These are phyloP conservation scores for Diaporthe batatas DNA, from an alignment of 2,329 filamentous ascomycete species.

Conservation along the genomic window DNA sequence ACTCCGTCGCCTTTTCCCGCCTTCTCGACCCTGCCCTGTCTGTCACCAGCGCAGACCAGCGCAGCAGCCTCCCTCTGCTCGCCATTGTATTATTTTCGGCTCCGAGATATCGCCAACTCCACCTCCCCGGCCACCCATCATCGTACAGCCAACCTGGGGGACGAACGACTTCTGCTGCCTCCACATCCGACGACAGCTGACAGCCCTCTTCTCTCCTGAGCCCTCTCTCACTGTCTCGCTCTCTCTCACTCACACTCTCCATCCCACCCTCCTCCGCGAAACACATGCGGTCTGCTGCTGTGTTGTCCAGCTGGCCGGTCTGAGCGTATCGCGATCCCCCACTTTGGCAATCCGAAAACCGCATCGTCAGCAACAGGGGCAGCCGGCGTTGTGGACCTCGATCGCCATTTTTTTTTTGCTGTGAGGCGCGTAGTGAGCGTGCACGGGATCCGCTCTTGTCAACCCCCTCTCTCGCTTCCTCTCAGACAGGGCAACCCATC, in stretches of 20 bases:
- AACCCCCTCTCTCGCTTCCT: conserved; percentile 35
- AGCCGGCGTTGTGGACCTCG: conserved; percentile 39
- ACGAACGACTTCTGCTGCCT: neutral
- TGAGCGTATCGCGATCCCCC: conserved; percentile 31
- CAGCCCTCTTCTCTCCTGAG: too few species aligned
- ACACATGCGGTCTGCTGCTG: neutral
- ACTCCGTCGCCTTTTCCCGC: conserved; percentile 10
- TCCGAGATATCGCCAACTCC: conserved; percentile 13
- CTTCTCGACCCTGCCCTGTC: conserved; percentile 26
- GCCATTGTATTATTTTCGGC: conserved; percentile 32
- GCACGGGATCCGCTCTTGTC: conserved; percentile 40
- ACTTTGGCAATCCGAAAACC: conserved; percentile 35
- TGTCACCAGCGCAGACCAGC: neutral
- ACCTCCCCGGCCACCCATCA: neutral
- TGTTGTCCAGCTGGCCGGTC: neutral
- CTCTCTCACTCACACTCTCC: neutral
- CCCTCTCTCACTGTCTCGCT: neutral
- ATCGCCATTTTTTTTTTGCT: conserved; percentile 37
- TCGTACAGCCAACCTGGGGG: neutral
- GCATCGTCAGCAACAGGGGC: conserved; percentile 37
- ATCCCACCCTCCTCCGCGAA: neutral
- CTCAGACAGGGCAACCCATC: conserved; percentile 31
- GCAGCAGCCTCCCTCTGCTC: conserved; percentile 12
- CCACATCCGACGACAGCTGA: conserved; percentile 6
- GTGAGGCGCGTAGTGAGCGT: conserved; percentile 28